A percentile compares a stretch with the other conserved stretches of the same genome.
phyloP scores from a whole-genome alignment of 75 land plant species.

The Picea glauca region DNA sequence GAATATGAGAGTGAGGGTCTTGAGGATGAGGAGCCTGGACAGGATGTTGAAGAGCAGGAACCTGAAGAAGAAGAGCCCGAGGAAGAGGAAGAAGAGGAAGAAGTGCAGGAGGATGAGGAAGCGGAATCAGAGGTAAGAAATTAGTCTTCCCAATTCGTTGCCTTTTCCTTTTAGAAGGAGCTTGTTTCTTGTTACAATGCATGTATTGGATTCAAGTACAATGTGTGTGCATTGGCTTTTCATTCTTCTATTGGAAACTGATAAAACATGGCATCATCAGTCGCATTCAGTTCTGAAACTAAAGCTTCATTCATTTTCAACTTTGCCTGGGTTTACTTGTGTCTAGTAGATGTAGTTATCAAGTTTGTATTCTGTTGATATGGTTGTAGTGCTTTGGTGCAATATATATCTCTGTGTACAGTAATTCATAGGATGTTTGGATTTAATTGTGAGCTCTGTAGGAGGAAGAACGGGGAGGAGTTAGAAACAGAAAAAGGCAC shows the following conservation, averaged over 20 bases:
- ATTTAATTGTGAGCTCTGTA: constrained; percentile 14
- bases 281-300: neutral
- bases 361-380: neutral
- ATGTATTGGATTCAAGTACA: neutral
- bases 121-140: constrained; percentile 46
- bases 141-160: neutral
- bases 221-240: neutral
- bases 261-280: neutral
- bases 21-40: constrained; percentile 46
- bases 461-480: constrained; percentile 65
- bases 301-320: neutral
- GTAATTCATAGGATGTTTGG: neutral
- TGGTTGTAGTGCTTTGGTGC: neutral
- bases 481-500: constrained; percentile 57
- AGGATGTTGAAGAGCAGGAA: constrained; percentile 32
- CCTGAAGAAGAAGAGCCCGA: constrained; percentile 61
- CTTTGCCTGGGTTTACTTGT: neutral
- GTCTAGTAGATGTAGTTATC: neutral
- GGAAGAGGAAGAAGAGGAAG: constrained; percentile 59
- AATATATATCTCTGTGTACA: neutral
- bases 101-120: constrained; percentile 36
- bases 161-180: neutral
- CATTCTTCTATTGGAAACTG: neutral
- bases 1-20: constrained; percentile 85
- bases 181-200: neutral